Evolutionary conservation across 2,329 filamentous ascomycete species (phyloP), one percentile per base, ranked within the genome.

Genomic region (Chalaropsis thielavioides): DNA sequence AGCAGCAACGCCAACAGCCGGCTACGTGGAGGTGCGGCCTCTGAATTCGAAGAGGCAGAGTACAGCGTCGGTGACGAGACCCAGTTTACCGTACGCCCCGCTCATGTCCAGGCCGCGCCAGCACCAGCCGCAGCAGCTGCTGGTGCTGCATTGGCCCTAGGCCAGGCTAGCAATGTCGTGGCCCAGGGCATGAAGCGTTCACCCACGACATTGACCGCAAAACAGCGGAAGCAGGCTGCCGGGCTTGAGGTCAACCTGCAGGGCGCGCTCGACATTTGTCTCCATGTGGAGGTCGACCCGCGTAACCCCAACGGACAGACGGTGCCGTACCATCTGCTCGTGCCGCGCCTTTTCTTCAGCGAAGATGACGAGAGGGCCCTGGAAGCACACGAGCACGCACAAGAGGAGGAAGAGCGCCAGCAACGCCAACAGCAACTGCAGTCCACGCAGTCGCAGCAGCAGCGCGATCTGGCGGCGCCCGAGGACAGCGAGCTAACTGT

Each of bases 251-350:
- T 97, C 67, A 85, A 96, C 71, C 79, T 96, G 0, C 84, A 94
- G 72, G 88, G 87, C 38, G 91, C 90, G 0, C 78, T 99, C 10
- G 91, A 96, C 69, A 86, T 99, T 43, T 88, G 85, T 62, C 76
- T 99, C 54, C 96, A 96, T 70, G 85, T 96, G 68, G 94, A 99
- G 75, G 84, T 96, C 68, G 91, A 87, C 70, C 83, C 89, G 56
- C 85, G 84, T 68, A 91, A 99, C 70, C 92, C 94, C 0, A 82
- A 88, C 0, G 95, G 94, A 15, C 90, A 90, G 68, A 99, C 94
- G 0, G 83, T 85, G 62, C 90, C 91, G 8, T 99, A 99, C 73
- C 81, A 90, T 46, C 76, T 99, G 4, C 80, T 97, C 1, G 86
- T 99, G 4, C 94, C 95, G 11, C 84, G 85, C 63, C 77, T 99